Percentiles rank a stretch among this genome's conserved stretches.
Evolutionary conservation across 345 rosid genomes (phyloP).

Genomic region (Capsella bursapastoris): DNA sequence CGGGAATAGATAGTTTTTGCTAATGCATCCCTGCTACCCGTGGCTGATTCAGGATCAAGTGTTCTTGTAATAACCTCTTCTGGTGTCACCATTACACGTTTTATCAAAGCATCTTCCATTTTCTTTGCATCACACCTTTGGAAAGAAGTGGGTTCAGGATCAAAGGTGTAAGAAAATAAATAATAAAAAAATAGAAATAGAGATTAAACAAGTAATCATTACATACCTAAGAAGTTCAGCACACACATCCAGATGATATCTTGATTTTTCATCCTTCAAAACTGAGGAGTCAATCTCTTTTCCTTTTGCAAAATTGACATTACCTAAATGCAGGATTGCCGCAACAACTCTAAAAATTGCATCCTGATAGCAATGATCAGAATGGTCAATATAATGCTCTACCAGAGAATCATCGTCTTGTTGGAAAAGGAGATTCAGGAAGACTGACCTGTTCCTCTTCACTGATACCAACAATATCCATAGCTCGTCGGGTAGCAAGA

Average conservation of each 20-base stretch:
- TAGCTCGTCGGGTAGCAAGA: slow-evolving; percentile 96
- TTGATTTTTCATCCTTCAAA: slow-evolving; percentile 86
- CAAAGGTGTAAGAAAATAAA: slow-evolving; percentile 14
- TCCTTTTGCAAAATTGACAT: slow-evolving; percentile 91
- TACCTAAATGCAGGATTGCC: slow-evolving; percentile 93
- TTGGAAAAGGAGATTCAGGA: slow-evolving; percentile 28
- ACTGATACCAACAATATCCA: slow-evolving; percentile 97
- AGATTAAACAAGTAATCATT: slow-evolving; percentile 28
- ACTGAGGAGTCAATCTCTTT: slow-evolving; percentile 89
- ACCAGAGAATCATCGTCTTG: slow-evolving; percentile 29
- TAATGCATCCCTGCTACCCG: slow-evolving; percentile 92
- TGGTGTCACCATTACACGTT: slow-evolving; percentile 99
- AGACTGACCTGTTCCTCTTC: slow-evolving; percentile 93
- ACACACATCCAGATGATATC: slow-evolving; percentile 76
- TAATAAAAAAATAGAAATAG: slow-evolving; percentile 23
- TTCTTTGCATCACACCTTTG: slow-evolving; percentile 84
- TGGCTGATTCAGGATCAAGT: slow-evolving; percentile 87
- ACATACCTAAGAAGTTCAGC: slow-evolving; percentile 92
- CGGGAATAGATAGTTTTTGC: slow-evolving; percentile 97
- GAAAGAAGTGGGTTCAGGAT: slow-evolving; percentile 37
- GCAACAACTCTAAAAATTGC: slow-evolving; percentile 97
- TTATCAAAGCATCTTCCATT: slow-evolving; percentile 92
- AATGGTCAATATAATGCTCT: slow-evolving; percentile 32
- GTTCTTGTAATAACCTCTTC: slow-evolving; percentile 98
- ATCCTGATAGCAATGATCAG: slow-evolving; percentile 62